Evolutionary conservation across 176 grass and related monocot species (phyloP), one percentile per base, ranked within the genome.

Genomic region (Coix lacrymajobi): DNA sequence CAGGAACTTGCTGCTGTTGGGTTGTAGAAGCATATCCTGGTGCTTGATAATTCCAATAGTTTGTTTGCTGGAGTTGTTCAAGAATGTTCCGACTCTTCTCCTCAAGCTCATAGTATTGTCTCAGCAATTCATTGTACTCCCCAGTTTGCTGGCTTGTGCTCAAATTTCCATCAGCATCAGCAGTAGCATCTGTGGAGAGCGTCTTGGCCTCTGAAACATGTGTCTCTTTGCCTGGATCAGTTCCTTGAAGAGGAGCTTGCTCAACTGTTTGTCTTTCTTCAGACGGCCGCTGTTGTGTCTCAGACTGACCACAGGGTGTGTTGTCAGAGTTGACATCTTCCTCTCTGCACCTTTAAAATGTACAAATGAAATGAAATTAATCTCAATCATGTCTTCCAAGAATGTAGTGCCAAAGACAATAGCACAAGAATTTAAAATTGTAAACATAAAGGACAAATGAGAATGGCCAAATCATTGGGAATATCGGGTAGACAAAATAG

Each of bases 101-200:
- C 65, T 94, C 95, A 78, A 97, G 90, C 74, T 97, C 90, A 46
- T 91, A 94, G 33, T 94, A 97, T 54, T 87, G 88, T 64, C 77
- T 94, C 15, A 94, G 75, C 29, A 97, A 80, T 78, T 94, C 80
- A 49, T 91, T 88, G 58, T 92, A 90, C 43, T 85, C 73, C 16
- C 17, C 69, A 54, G 33, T 56, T 62, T 91, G 81, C 46, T 85
- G 84, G 75, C 79, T 75, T 87, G 85, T 73, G 51, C 26, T 82
- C 49, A 68, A 69, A 58, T 89, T 73, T 71, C 37, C 36, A 30
- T 73, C 62, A 73, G 44, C 41, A 64, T 46, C 61, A 71, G 34
- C 26, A 58, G 29, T 26, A 58, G 61, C 46, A 58, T 84, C 70
- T 29, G 85, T 83, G 24, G 38, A 65, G 17, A 33, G 28, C 20